Base-by-base conservation (phyloP, 106 monocot species). In the Alisma plantagoaquatica region DNA sequence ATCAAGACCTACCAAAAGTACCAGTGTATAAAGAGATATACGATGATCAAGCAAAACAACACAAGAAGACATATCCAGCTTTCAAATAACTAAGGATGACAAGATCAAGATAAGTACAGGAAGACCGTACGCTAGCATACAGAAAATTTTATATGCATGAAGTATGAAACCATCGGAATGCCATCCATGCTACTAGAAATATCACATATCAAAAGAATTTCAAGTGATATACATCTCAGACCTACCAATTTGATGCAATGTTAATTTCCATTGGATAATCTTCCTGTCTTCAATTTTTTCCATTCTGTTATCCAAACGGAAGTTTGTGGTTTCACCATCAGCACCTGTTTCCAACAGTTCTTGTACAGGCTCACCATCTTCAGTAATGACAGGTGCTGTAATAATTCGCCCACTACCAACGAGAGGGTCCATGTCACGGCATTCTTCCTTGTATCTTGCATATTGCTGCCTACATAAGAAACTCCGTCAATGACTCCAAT, bases 241-340 rank as follows among this genome's bases (percentile, higher is more conserved):
- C 71, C 17, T 70, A 94, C 93, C 93, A 61, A 94, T 94, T 71
- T 94, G 93, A 83, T 94, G 93, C 22, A 94, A 69, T 22, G 93
- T 94, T 43, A 87, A 74, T 66, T 94, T 94, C 93, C 93, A 94
- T 6, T 87, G 77, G 8, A 94, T 83, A 57, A 87, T 54, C 51
- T 70, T 77, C 58, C 77, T 87, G 61, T 94, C 93, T 7, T 8
- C 49, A 20, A 14, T 33, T 33, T 49, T 21, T 48, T 63, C 23
- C 41, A 2, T 27, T 7, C 51, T 31, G 19, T 51, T 19, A 9
- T 2, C 9, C 28, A 22, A 35, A 0, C 20, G 2, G 19, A 15
- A n/a, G 43, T 3, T 29, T 31, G 1, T 2, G 32, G 45, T 16
- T 46, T 15, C 20, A 23, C 33, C 32, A 41, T 59, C 18, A 0